Percentiles rank a stretch among this genome's conserved stretches.
phyloP scores from a whole-genome alignment of 768 basidiomycete species.

The Lenzites betulinus region DNA sequence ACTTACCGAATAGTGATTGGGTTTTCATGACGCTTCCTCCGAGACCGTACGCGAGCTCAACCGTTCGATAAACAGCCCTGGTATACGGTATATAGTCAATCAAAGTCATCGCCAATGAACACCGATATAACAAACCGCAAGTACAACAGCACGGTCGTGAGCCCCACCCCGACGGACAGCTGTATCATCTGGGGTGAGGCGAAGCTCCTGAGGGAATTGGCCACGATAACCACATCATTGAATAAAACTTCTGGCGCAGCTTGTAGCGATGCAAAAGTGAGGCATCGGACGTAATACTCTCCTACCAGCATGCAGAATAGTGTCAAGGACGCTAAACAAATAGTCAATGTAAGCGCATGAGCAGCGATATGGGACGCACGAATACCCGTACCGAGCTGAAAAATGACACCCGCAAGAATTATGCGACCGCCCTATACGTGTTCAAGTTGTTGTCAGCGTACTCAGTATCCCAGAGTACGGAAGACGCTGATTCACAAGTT shows the following conservation, averaged over 20 bases:
- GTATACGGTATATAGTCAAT: background rate
- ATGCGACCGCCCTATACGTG: slow-evolving; percentile 23
- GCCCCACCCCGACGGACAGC: background rate
- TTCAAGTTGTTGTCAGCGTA: no score
- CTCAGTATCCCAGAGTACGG: background rate
- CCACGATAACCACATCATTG: background rate
- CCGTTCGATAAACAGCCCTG: background rate
- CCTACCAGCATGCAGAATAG: slow-evolving; percentile 8
- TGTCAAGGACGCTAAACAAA: slow-evolving; percentile 9
- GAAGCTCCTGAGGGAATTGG: background rate
- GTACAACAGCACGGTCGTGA: background rate
- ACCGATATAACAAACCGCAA: background rate
- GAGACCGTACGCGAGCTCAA: background rate
- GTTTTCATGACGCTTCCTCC: background rate
- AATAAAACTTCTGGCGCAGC: no score
- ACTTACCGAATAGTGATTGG: background rate
- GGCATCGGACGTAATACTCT: background rate
- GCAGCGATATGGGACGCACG: background rate
- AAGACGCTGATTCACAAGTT: background rate
- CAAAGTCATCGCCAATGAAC: background rate
- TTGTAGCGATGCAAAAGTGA: background rate
- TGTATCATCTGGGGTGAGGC: background rate
- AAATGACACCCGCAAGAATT: slow-evolving; percentile 51
- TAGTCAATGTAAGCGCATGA: background rate
- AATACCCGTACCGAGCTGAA: slow-evolving; percentile 34